Evolutionary conservation across 78 protist genomes (phyloP), one percentile per base, ranked within the genome.

Genomic region (slime mould (Dictyostelium discoideum)): DNA sequence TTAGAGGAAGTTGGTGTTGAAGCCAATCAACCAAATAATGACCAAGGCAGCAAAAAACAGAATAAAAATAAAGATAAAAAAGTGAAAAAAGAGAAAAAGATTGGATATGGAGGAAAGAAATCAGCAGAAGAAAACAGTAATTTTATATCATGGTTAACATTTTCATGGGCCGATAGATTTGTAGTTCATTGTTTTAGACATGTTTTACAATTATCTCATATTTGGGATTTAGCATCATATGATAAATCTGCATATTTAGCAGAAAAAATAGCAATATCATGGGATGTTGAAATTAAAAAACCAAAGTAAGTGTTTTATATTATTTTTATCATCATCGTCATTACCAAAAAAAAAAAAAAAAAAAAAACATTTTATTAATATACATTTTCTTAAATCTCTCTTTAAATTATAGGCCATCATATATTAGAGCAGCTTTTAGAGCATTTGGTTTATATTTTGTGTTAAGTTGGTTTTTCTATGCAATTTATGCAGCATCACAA

Each of bases 261-360:
- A 32, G 76, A 67, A 22, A 82, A 73, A 63, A 90, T 90, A 14
- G 77, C 22, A 57, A 67, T 1, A 5, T 14, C 85, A 73, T 90
- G 95, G 95, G 76, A 80, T 3, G 2, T 39, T 16, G 88, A 90
- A 39, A 48, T 39, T 10, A 73, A 29, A 32, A 80, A 82, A 39
- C 95, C 95, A 67, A 63, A 90, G 83, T 86, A 86, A 18, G 92
- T 77, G n/a, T n/a, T n/a, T n/a, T n/a, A n/a, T n/a, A n/a, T n/a
- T n/a, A n/a, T n/a, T n/a, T n/a, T 60, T 20, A 5, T 24, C 24
- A 73, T 32, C 29, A 14, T 54, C 16, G 1, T 54, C 0, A 16
- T 54, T 13, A 50, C 11, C 60, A 54, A 74, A 67, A 18, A 32
- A 32, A 32, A 32, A 32, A 32, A 32, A 32, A 32, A 32, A 63